phyloP scores from a whole-genome alignment of 2,329 filamentous ascomycete genomes.

The Colletotrichum sp. region DNA sequence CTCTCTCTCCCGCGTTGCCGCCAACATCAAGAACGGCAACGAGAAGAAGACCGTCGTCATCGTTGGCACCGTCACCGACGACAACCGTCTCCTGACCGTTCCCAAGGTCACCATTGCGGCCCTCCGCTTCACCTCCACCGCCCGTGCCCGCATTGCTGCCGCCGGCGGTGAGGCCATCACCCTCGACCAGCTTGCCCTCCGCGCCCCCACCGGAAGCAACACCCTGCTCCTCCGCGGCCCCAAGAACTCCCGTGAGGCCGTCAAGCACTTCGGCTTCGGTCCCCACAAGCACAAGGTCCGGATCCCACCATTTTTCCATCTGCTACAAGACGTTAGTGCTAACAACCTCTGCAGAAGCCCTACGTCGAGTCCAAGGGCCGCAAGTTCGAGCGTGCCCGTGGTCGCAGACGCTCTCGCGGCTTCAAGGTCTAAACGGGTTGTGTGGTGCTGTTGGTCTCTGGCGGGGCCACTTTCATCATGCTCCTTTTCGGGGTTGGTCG shows the following conservation, averaged over 20 bases:
- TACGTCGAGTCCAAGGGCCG: conserved; percentile 98
- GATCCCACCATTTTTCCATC: neutral
- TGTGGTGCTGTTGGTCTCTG: conserved; percentile 2
- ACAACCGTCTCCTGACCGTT: conserved; percentile 89
- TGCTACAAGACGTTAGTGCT: conserved; percentile 28
- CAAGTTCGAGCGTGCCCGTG: conserved; percentile 99
- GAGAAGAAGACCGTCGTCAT: conserved; percentile 90
- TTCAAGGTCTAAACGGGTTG: conserved; percentile 94
- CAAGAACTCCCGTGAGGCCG: conserved; percentile 96
- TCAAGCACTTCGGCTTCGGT: conserved; percentile 99
- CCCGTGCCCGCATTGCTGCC: conserved; percentile 89
- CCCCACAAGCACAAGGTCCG: conserved; percentile 96
- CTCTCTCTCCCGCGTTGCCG: conserved; percentile 87
- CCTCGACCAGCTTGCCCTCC: conserved; percentile 94
- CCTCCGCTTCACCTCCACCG: conserved; percentile 94
- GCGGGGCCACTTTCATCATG: neutral
- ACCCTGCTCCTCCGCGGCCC: conserved; percentile 95
- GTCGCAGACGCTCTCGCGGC: conserved; percentile 95
- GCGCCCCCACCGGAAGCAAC: conserved; percentile 94
- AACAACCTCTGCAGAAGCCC: conserved; percentile 73
- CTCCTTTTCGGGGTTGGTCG: conserved; percentile 4
- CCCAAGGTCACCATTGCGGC: conserved; percentile 95
- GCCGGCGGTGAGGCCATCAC: conserved; percentile 95
- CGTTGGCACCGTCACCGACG: conserved; percentile 95
- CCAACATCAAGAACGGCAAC: conserved; percentile 68